Evolutionary conservation across 2,329 filamentous ascomycete species (phyloP), one percentile per base, ranked within the genome.

Genomic region (Fusarium oxysporum): DNA sequence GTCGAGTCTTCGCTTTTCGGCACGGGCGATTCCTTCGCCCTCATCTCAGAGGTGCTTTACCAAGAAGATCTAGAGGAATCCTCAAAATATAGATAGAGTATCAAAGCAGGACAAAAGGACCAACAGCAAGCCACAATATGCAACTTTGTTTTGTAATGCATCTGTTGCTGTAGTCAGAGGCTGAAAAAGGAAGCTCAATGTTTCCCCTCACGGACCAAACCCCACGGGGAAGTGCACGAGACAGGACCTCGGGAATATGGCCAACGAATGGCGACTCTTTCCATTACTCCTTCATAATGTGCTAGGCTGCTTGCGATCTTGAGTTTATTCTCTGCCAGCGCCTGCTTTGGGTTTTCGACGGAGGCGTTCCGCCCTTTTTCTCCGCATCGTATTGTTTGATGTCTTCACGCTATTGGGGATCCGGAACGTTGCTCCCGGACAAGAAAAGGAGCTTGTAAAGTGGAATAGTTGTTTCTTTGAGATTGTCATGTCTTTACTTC

Each of bases 171-270:
- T 47, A 8, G 30, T 65, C 45, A 65, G 30, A 58, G 32, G 25
- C 55, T 50, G 33, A 37, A 69, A 69, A 16, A 59, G 66, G 66
- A 70, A 69, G 66, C 66, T 70, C 65, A 37, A 55, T 70, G 47
- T 51, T 58, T 65, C 59, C 58, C 58, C 65, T 68, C 65, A 64
- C 23, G n/a, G 41, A 32, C 47, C 33, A 35, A 48, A 65, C 65
- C 65, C 66, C 66, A 69, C 65, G 66, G 66, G 65, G 66, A 57
- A 69, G 11, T 61, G 10, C 53, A 62, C 33, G 51, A 62, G 59
- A 43, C 40, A 25, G 47, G 37, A 56, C 44, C 50, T 53, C 50
- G 44, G 65, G 33, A 64, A 38, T 54, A 40, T 62, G 35, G 19
- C 11, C 35, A 55, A 38, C 65, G 58, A 70, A 70, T 69, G 40